These are phyloP conservation scores for Ustilago nuda DNA, from an alignment of 1,284 basidiomycete species.

Conservation along the genomic window DNA sequence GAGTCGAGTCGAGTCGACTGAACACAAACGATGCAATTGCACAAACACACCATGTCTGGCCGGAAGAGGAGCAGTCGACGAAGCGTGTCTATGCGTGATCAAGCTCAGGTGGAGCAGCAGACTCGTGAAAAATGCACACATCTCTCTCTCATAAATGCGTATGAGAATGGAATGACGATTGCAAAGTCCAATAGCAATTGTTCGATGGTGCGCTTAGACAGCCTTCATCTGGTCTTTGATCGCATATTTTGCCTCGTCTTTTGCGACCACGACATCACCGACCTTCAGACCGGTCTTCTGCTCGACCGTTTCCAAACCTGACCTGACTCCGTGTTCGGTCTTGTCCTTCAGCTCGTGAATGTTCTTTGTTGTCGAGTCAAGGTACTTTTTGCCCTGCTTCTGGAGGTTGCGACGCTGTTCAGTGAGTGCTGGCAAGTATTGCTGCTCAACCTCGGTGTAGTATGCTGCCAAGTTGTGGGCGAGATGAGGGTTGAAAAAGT, in stretches of 20 bases:
- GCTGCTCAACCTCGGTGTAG: constrained; percentile 57
- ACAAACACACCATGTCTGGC: too few species aligned
- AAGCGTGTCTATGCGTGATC: too few species aligned
- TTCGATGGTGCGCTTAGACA: constrained; percentile 13
- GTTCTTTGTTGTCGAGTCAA: constrained; percentile 30
- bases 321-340: constrained; percentile 38
- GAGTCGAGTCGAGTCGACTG: too few species aligned
- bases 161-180: constrained; percentile 1
- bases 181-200: not conserved
- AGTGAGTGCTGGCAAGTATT: constrained; percentile 46
- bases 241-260: constrained; percentile 30
- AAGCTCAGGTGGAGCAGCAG: too few species aligned
- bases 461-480: constrained; percentile 55
- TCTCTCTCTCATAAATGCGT: not conserved
- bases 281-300: constrained; percentile 59
- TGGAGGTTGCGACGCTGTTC: constrained; percentile 40
- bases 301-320: constrained; percentile 55
- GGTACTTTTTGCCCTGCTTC: constrained; percentile 4
- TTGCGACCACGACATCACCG: constrained; percentile 31
- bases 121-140: not conserved
- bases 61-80: too few species aligned
- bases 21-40: too few species aligned
- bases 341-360: constrained; percentile 37
- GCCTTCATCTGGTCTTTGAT: constrained; percentile 49
- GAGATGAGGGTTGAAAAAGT: constrained; percentile 68